Evolutionary conservation across 176 grass and related monocot species (phyloP), one percentile per base, ranked within the genome.

Genomic region (Eragrostis curvula): DNA sequence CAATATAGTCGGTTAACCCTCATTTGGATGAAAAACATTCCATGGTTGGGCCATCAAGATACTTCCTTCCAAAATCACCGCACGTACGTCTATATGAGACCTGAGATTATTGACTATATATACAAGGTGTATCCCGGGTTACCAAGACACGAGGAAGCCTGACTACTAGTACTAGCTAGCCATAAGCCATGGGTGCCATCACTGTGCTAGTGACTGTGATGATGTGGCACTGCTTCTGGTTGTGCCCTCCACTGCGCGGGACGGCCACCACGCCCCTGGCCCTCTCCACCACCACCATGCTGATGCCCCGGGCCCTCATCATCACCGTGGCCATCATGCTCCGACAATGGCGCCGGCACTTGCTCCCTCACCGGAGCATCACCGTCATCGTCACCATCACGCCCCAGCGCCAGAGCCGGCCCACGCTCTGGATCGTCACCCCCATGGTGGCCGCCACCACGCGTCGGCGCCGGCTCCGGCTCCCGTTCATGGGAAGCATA

Each of bases 111-210:
- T 6, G 42, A 0, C 50, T 88, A 75, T 80, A 84, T 80, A 88
- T 52, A 14, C 16, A 42, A 3, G 23, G 14, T 41, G 41, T n/a
- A n/a, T 9, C 13, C 12, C 13, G 24, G 14, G 12, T 2, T 9
- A 49, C 53, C 5, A 25, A 28, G 8, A 42, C 39, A 45, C 74
- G 16, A 65, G 27, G 12, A 30, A n/a, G 51, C 43, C 36, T 14
- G 13, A n/a, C 47, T 6, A 45, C 30, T 15, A n/a, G n/a, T n/a
- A n/a, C n/a, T n/a, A n/a, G n/a, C n/a, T n/a, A 81, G 25, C 36
- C 27, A 70, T 1, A 69, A 28, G 27, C 53, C 71, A 85, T 89
- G 87, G 55, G 55, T 45, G 74, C 55, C 18, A 8, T 20, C 10
- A 62, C 80, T 39, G 17, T 60, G 45, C 8, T 44, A 18, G 64